phyloP scores from a whole-genome alignment of 1,284 basidiomycete genomes.

The Moesziomyces parantarcticus region DNA sequence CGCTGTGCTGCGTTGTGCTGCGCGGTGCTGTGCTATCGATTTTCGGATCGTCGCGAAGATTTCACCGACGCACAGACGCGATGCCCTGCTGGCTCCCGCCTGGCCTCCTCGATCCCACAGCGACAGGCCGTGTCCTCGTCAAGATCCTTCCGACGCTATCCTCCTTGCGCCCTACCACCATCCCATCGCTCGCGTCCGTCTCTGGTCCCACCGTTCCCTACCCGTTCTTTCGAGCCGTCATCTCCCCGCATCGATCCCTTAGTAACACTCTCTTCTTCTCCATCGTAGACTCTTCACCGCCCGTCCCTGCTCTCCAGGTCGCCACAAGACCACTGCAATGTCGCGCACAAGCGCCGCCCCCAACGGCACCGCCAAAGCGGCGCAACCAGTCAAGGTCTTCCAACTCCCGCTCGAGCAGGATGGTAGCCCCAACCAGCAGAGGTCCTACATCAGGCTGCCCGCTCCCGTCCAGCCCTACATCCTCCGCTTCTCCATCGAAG shows the following conservation, averaged over 20 bases:
- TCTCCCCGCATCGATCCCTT: too few relatives aligned
- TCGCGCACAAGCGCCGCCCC: slow-evolving; percentile 25
- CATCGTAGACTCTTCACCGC: not conserved
- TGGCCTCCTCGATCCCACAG: too few relatives aligned
- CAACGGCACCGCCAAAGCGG: slow-evolving; percentile 18
- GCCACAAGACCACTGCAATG: slow-evolving; percentile 1
- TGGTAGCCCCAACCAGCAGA: slow-evolving; percentile 54
- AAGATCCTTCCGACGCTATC: too few relatives aligned
- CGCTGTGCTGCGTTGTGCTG: slow-evolving; percentile 2
- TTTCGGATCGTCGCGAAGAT: slow-evolving; percentile 36
- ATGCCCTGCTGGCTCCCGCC: too few relatives aligned
- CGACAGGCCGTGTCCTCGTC: too few relatives aligned
- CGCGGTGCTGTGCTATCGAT: slow-evolving; percentile 20
- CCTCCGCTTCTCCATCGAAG: slow-evolving; percentile 57
- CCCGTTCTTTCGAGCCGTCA: too few relatives aligned
- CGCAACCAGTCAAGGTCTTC: slow-evolving; percentile 45
- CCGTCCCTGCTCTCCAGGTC: not conserved
- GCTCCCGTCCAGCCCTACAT: slow-evolving; percentile 58
- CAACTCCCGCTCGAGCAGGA: slow-evolving; percentile 58
- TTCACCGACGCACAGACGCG: slow-evolving; percentile 6
- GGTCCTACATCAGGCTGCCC: slow-evolving; percentile 57
- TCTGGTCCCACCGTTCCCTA: too few relatives aligned
- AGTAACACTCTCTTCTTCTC: not conserved
- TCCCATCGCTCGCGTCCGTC: too few relatives aligned
- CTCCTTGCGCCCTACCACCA: too few relatives aligned